Conservation (phyloP, 1,284 basidiomycete genomes). For the Ceraceosorus bombacis region DNA sequence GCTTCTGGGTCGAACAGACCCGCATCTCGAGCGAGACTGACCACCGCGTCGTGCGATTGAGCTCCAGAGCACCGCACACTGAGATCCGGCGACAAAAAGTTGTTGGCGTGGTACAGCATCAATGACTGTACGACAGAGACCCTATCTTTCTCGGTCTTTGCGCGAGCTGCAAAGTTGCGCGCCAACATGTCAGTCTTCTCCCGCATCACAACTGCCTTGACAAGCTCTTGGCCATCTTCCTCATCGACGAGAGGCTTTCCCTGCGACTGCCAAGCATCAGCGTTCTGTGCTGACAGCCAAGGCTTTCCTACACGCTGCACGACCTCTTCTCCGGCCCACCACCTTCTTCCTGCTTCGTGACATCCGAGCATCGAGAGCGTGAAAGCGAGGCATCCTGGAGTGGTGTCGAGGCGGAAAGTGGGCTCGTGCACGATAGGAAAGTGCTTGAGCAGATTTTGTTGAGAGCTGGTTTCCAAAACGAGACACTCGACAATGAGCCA, state of each 20-base stretch:
- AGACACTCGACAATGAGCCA: too few relatives aligned
- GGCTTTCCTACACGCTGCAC: conserved; percentile 19
- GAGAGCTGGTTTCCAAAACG: conserved; percentile 8
- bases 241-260: conserved; percentile 20
- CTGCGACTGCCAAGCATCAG: not conserved
- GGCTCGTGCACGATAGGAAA: conserved; percentile 39
- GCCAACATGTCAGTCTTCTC: conserved; percentile 39
- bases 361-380: conserved; percentile 36
- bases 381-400: conserved; percentile 34
- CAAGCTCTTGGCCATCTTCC: conserved; percentile 35
- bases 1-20: conserved; percentile 30
- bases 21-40: conserved; percentile 30
- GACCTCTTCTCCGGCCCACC: conserved; percentile 41
- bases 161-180: conserved; percentile 26
- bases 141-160: conserved; percentile 29
- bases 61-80: conserved; percentile 24
- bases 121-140: conserved; percentile 36
- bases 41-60: conserved; percentile 26
- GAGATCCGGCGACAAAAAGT: conserved; percentile 30
- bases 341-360: conserved; percentile 33
- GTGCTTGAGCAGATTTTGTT: conserved; percentile 40
- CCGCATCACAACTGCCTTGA: conserved; percentile 37
- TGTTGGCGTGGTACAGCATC: conserved; percentile 34
- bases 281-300: too few relatives aligned
- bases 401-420: conserved; percentile 37